Percentiles rank a stretch among this genome's conserved stretches.
Conservation (phyloP, 2,329 filamentous ascomycete genomes). For the Simplicillium aogashimaense region DNA sequence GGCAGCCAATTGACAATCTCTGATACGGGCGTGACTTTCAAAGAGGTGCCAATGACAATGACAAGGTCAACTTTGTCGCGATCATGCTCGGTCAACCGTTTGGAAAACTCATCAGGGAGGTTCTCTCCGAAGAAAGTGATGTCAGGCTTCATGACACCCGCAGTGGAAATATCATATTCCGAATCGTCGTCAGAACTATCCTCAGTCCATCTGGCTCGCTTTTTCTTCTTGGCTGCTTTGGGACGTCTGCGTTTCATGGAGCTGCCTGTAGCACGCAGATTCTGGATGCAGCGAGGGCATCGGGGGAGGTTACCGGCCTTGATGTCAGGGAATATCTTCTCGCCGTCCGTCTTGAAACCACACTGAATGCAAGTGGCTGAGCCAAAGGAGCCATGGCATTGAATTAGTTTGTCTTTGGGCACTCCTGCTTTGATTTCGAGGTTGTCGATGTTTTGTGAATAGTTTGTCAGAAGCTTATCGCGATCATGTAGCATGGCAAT, state of each 20-base stretch:
- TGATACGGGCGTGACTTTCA: constrained; percentile 91
- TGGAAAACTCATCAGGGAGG: constrained; percentile 74
- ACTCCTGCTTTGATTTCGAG: constrained; percentile 84
- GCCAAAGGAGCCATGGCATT: constrained; percentile 94
- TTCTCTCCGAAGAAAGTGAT: constrained; percentile 97
- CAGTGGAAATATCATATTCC: constrained; percentile 47
- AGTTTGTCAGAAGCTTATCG: constrained; percentile 87
- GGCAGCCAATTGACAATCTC: constrained; percentile 80
- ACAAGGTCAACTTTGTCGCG: constrained; percentile 75
- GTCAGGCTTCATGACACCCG: constrained; percentile 89
- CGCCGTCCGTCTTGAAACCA: constrained; percentile 60
- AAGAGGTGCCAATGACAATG: constrained; percentile 88
- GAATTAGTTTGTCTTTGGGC: constrained; percentile 69
- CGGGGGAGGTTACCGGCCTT: constrained; percentile 64
- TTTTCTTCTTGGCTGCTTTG: constrained; percentile 28
- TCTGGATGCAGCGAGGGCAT: constrained; percentile 60
- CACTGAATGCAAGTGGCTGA: constrained; percentile 85
- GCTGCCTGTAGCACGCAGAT: constrained; percentile 26
- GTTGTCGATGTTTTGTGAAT: constrained; percentile 98
- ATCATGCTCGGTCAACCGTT: constrained; percentile 73
- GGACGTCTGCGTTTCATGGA: constrained; percentile 29
- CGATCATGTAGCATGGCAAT: constrained; percentile 82
- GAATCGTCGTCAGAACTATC: constrained; percentile 33
- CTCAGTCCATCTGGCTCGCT: constrained; percentile 23
- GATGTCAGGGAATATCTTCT: constrained; percentile 72